Percentiles rank a stretch among this genome's conserved stretches.
These are phyloP conservation scores for Botrytis galanthina DNA, from an alignment of 2,329 filamentous ascomycete genomes.

Conservation along the genomic window DNA sequence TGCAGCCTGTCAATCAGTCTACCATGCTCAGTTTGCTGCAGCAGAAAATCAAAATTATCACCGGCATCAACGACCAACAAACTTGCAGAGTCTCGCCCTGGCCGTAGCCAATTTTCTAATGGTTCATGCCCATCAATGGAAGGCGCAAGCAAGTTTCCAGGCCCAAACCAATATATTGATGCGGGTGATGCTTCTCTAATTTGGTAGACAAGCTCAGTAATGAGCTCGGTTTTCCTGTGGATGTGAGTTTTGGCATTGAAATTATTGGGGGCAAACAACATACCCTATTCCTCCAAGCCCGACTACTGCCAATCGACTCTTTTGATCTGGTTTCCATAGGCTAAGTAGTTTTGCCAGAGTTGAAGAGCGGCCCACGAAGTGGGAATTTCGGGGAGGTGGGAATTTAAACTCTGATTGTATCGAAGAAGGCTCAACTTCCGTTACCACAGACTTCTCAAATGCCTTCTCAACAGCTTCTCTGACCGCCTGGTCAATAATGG, in stretches of 20 bases:
- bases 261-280: background rate
- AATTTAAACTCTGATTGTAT: conserved; percentile 24
- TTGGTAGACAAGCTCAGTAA: conserved; percentile 31
- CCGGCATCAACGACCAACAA: conserved; percentile 31
- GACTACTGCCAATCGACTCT: conserved; percentile 29
- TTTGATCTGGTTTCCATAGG: conserved; percentile 31
- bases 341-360: conserved; percentile 28
- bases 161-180: conserved; percentile 32
- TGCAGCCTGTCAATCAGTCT: conserved; percentile 27
- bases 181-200: conserved; percentile 29
- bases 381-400: conserved; percentile 27
- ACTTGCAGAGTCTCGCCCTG: conserved; percentile 16
- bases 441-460: conserved; percentile 10
- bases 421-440: conserved; percentile 12
- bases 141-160: conserved; percentile 21
- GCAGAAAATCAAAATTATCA: conserved; percentile 24
- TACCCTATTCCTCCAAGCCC: conserved; percentile 34
- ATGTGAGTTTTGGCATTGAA: conserved; percentile 13
- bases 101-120: conserved; percentile 27
- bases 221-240: conserved; percentile 31
- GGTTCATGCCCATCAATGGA: conserved; percentile 15
- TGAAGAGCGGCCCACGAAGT: conserved; percentile 30
- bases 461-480: conserved; percentile 18
- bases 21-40: conserved; percentile 6
- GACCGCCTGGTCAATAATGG: conserved; percentile 10